These are phyloP conservation scores for Cyberlindnera samutprakarnensis DNA, from an alignment of 805 yeast species.

Conservation along the genomic window DNA sequence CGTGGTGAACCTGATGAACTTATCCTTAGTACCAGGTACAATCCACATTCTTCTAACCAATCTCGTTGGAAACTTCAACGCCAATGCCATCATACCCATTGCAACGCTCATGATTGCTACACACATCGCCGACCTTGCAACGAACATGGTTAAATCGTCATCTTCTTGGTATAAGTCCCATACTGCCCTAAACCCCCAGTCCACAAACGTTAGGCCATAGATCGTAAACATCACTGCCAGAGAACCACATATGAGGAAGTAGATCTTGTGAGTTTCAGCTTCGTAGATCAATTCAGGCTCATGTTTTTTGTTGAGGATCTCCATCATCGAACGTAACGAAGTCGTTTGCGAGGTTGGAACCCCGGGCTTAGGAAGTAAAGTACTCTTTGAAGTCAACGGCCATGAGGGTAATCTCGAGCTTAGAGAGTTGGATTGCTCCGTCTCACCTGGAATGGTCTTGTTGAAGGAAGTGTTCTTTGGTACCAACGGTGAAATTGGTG, in stretches of 20 bases:
- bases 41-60: constrained; percentile 72
- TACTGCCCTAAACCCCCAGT: constrained; percentile 47
- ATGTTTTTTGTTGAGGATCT: constrained; percentile 42
- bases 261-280: constrained; percentile 75
- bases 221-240: constrained; percentile 60
- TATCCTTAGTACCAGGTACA: constrained; percentile 45
- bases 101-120: constrained; percentile 35
- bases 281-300: constrained; percentile 74
- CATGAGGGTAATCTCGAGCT: constrained; percentile 58
- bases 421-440: constrained; percentile 32
- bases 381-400: constrained; percentile 62
- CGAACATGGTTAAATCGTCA: constrained; percentile 29
- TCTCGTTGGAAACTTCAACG: constrained; percentile 56
- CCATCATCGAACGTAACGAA: constrained; percentile 51
- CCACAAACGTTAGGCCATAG: constrained; percentile 58
- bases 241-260: constrained; percentile 62
- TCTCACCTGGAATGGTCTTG: constrained; percentile 19
- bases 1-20: constrained; percentile 49
- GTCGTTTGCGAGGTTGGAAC: constrained; percentile 55
- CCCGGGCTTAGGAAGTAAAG: constrained; percentile 66
- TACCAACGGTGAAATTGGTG: background rate
- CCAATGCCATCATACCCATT: constrained; percentile 19
- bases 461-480: background rate
- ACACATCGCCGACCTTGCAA: constrained; percentile 31
- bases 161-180: constrained; percentile 46